Evolutionary conservation across 2,329 filamentous ascomycete species (phyloP).

Genomic region (Ascochyta clinopodiicola): DNA sequence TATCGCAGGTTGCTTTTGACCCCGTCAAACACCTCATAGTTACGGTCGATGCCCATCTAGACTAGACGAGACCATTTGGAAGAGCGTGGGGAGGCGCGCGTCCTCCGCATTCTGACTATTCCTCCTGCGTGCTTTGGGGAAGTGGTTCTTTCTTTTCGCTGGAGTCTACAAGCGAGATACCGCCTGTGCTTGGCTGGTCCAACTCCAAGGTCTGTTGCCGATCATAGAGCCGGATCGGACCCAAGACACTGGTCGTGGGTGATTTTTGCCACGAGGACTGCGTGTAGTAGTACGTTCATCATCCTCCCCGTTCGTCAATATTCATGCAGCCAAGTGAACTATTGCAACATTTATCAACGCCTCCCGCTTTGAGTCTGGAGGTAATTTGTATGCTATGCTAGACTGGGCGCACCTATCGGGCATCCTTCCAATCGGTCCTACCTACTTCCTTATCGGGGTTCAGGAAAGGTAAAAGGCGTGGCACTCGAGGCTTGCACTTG

Average conservation of each 20-base stretch:
- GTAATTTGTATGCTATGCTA: not conserved
- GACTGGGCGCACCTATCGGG: not conserved
- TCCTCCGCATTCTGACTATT: not conserved
- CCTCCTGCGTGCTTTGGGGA: too few species aligned
- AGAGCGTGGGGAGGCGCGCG: not conserved
- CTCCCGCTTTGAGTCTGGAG: not conserved
- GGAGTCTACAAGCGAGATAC: too few species aligned
- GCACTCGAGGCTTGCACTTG: constrained; percentile 12
- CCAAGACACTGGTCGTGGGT: not conserved
- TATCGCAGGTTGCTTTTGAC: constrained; percentile 10
- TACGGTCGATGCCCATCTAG: not conserved
- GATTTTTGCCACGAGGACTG: not conserved
- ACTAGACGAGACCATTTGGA: too few species aligned
- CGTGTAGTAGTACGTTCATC: too few species aligned
- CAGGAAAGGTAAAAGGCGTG: not conserved
- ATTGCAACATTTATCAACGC: not conserved
- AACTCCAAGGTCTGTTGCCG: not conserved
- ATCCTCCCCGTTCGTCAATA: too few species aligned
- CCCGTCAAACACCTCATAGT: not conserved
- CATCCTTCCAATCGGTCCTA: not conserved
- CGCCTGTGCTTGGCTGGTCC: too few species aligned
- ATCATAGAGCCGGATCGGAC: not conserved
- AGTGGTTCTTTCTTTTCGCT: too few species aligned
- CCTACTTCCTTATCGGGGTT: constrained; percentile 10
- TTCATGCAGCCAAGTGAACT: constrained; percentile 3